A percentile compares a stretch with the other conserved stretches of the same genome.
Conservation (phyloP, 2,329 filamentous ascomycete genomes). For the Plectosphaerella sp. region DNA sequence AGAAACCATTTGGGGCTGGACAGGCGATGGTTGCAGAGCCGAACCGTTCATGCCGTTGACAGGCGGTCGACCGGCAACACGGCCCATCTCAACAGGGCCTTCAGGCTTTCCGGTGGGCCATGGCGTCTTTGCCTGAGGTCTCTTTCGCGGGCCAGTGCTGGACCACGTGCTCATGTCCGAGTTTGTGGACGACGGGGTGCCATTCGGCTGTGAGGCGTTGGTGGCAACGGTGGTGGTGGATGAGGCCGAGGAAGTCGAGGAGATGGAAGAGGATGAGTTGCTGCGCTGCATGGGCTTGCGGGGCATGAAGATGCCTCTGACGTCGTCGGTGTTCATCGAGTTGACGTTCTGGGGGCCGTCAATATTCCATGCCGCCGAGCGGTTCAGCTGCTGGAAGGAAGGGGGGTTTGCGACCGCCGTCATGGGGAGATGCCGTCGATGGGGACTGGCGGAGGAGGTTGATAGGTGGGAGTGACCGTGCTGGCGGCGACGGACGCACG, state of each 20-base stretch:
- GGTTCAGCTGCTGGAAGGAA: constrained; percentile 58
- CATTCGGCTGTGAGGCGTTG: constrained; percentile 55
- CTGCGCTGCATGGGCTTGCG: constrained; percentile 82
- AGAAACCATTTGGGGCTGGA: constrained; percentile 29
- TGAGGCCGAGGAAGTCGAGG: constrained; percentile 56
- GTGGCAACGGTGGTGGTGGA: constrained; percentile 61
- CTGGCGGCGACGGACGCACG: too few relatives aligned
- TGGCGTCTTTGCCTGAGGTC: constrained; percentile 43
- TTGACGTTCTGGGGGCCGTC: constrained; percentile 47
- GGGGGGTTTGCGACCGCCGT: constrained; percentile 64
- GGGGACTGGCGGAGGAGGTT: not conserved
- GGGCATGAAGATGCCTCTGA: constrained; percentile 82
- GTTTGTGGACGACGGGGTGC: constrained; percentile 41
- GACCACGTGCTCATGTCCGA: constrained; percentile 49
- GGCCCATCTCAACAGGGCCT: constrained; percentile 40
- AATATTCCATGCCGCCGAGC: constrained; percentile 60
- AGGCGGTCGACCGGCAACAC: constrained; percentile 32
- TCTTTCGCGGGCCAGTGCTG: constrained; percentile 45
- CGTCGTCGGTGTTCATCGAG: constrained; percentile 79
- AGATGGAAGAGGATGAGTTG: constrained; percentile 87
- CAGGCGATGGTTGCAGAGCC: constrained; percentile 30
- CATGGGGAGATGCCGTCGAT: constrained; percentile 44
- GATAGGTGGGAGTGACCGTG: not conserved
- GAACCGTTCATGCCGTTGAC: constrained; percentile 15
- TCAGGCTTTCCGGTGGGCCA: constrained; percentile 48